Percentiles rank a stretch among this genome's conserved stretches.
These are phyloP conservation scores for Wallacemonas sp. DNA, from an alignment of 208 protist species.

Conservation along the genomic window DNA sequence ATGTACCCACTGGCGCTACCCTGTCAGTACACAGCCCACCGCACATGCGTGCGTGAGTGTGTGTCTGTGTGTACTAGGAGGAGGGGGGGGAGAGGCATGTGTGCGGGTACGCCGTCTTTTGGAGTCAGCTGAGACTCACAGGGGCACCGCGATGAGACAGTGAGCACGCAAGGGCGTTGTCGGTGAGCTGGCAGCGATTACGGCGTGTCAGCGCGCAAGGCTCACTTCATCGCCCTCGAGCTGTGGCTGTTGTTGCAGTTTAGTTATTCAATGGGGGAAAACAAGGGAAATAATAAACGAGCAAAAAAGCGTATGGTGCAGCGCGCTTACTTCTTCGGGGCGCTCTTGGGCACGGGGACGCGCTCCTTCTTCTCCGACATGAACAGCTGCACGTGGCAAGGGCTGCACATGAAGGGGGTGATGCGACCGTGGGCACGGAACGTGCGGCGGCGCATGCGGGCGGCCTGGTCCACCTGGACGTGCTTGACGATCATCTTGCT, in stretches of 20 bases:
- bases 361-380: slow-evolving; percentile 45
- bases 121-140: too few relatives aligned
- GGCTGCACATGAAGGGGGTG: slow-evolving; percentile 92
- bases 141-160: too few relatives aligned
- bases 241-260: background rate
- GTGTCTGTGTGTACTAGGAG: too few relatives aligned
- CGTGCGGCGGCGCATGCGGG: slow-evolving; percentile 91
- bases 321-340: slow-evolving; percentile 35
- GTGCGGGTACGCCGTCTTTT: too few relatives aligned
- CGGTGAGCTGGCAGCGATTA: too few relatives aligned
- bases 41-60: too few relatives aligned
- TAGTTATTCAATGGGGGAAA: background rate
- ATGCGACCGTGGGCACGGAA: slow-evolving; percentile 96
- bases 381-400: slow-evolving; percentile 91
- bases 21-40: too few relatives aligned
- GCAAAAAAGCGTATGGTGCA: slow-evolving; percentile 15
- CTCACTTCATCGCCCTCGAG: background rate
- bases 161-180: too few relatives aligned
- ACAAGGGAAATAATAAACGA: slow-evolving; percentile 41
- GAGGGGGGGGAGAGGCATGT: too few relatives aligned
- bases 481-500: slow-evolving; percentile 93
- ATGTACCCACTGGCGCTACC: too few relatives aligned
- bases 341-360: slow-evolving; percentile 34
- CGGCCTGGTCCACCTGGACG: slow-evolving; percentile 91
- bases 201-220: too few relatives aligned